Base-by-base conservation (phyloP, 352 stramenopile species). In the Phytophthora palmivora region DNA sequence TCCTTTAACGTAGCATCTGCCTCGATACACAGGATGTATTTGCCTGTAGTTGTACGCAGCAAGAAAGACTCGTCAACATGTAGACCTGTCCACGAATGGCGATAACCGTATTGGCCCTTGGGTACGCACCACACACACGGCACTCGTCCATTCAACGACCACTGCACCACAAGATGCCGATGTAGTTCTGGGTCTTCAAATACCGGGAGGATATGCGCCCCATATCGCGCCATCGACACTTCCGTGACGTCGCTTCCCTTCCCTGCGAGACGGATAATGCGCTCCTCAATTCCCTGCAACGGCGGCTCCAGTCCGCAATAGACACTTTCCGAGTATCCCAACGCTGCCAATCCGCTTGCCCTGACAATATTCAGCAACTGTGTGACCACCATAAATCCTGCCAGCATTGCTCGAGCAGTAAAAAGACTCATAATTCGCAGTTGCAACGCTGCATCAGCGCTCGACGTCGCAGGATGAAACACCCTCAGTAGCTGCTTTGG, bases 11-110 rank as follows among this genome's bases (percentile, higher is more conserved):
- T 87, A 18, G 74, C 74, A 48, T 88, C 80, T 5, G 80, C 80
- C 55, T 90, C 80, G 28, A 90, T 88, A 18, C 76, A 87, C 49
- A 90, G 51, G 18, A 88, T 76, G 28, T 74, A 84, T 58, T 88
- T 90, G 26, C 76, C 80, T 2, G 80, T 90, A 8, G 80, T 88
- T 24, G 80, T 87, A 1, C 72, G 73, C 43, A 89, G 62, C 69
- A 89, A 71, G 55, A 78, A 89, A 3, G 72, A 70, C 26, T 66
- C 66, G 22, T 88, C 78, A 36, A 90, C 58, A 36, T 70, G 55
- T 7, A 90, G 47, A 21, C 64, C 51, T 18, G 55, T 58, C 80
- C 80, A 89, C 34, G 80, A 86, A 38, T 90, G 78, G n/a, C 78
- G 78, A 37, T 82, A 88, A 22, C 80, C 80, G 48, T 88, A 88